Percentiles rank a stretch among this genome's conserved stretches.
Evolutionary conservation across 176 grass and related monocot genomes (phyloP).

Genomic region (Rhynchospora breviuscula): DNA sequence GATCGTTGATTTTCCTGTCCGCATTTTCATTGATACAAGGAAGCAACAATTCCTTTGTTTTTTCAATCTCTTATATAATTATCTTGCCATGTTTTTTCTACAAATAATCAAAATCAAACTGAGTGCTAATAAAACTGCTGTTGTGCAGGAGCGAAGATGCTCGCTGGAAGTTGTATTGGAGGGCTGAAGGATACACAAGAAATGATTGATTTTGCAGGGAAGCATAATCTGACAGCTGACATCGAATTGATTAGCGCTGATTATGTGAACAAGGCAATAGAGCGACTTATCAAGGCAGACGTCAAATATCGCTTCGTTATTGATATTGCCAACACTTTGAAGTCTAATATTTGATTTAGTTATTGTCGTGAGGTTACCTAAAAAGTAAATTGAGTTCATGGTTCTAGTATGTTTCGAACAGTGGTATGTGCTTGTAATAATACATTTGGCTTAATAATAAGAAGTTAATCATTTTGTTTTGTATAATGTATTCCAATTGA

Average conservation of each 20-base stretch:
- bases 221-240: slow-evolving; percentile 49
- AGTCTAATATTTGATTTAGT: slow-evolving; percentile 17
- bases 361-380: too few relatives aligned
- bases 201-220: slow-evolving; percentile 52
- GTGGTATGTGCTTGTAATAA: background rate
- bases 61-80: background rate
- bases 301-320: slow-evolving; percentile 78
- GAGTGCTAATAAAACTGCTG: background rate
- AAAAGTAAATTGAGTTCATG: background rate
- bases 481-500: too few relatives aligned
- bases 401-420: background rate
- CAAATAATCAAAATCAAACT: too few relatives aligned
- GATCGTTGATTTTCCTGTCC: background rate
- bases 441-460: background rate
- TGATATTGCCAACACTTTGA: slow-evolving; percentile 67
- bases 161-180: slow-evolving; percentile 55
- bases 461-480: background rate
- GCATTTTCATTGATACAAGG: background rate
- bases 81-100: background rate
- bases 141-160: slow-evolving; percentile 34
- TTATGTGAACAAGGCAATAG: slow-evolving; percentile 56
- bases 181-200: slow-evolving; percentile 64
- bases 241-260: slow-evolving; percentile 44
- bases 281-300: slow-evolving; percentile 52
- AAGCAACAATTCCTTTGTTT: background rate